These are phyloP conservation scores for Dendrothele bispora DNA, from an alignment of 768 basidiomycete genomes.

Conservation along the genomic window DNA sequence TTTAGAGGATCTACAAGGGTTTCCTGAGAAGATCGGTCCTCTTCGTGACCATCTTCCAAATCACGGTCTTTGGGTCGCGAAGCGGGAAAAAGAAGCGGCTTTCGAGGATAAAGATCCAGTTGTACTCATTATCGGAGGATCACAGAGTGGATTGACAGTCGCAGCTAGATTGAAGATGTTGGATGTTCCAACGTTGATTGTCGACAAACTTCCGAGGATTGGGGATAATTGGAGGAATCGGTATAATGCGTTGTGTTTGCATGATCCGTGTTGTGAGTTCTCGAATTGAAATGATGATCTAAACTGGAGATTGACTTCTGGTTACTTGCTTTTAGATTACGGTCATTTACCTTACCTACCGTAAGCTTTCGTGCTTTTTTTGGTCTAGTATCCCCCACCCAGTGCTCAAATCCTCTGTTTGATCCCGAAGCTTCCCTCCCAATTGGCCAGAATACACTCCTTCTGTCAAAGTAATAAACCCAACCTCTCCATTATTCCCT, in stretches of 20 bases:
- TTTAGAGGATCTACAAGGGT: conserved; percentile 43
- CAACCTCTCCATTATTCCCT: too few relatives aligned
- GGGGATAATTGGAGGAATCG: conserved; percentile 62
- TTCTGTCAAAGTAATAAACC: conserved; percentile 48
- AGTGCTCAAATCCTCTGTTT: too few relatives aligned
- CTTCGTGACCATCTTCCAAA: conserved; percentile 34
- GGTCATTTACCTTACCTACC: conserved; percentile 56
- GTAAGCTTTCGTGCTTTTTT: conserved; percentile 24
- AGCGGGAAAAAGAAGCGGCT: conserved; percentile 36
- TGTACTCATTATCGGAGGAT: conserved; percentile 56
- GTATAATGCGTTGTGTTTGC: conserved; percentile 58
- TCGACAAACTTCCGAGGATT: conserved; percentile 52
- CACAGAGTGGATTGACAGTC: conserved; percentile 55
- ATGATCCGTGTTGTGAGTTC: conserved; percentile 44
- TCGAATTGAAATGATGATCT: background rate
- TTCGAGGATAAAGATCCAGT: conserved; percentile 48
- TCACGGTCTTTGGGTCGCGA: conserved; percentile 52
- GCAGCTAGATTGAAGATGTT: conserved; percentile 57
- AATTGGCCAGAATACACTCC: conserved; percentile 54
- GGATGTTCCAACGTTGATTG: conserved; percentile 44
- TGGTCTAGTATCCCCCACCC: background rate
- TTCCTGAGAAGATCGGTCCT: conserved; percentile 41
- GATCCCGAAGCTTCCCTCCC: conserved; percentile 53
- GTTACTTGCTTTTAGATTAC: conserved; percentile 41
- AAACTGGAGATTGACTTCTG: too few relatives aligned